Evolutionary conservation across 2,329 filamentous ascomycete genomes (phyloP).

Genomic region (Scedosporium dehoogii): DNA sequence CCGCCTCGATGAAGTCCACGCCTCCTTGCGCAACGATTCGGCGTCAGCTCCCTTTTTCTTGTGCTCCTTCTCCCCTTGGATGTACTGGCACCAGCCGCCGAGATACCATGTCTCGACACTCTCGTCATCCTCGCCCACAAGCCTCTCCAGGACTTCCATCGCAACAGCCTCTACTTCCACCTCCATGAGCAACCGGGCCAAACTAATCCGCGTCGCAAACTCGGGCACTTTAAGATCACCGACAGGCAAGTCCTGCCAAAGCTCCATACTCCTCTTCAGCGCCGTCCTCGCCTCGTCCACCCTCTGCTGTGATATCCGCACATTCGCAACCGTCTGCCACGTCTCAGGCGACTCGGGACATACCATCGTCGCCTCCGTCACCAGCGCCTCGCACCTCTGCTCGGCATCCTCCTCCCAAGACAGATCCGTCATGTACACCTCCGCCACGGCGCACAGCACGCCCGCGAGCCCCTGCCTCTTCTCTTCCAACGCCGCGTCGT

Average conservation of each 20-base stretch:
- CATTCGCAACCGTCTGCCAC: constrained; percentile 90
- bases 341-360: constrained; percentile 75
- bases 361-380: constrained; percentile 83
- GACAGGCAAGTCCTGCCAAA: constrained; percentile 74
- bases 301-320: constrained; percentile 80
- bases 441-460: constrained; percentile 85
- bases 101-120: constrained; percentile 97
- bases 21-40: constrained; percentile 43
- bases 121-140: constrained; percentile 81
- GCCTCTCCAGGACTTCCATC: constrained; percentile 70
- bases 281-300: constrained; percentile 72
- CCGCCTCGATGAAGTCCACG: constrained; percentile 65
- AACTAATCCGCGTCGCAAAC: constrained; percentile 74
- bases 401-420: constrained; percentile 91
- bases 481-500: constrained; percentile 41
- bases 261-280: constrained; percentile 64
- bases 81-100: constrained; percentile 84
- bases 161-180: constrained; percentile 78
- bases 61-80: constrained; percentile 57
- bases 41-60: constrained; percentile 19
- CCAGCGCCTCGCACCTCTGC: constrained; percentile 71
- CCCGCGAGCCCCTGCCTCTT: constrained; percentile 76
- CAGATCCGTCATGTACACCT: constrained; percentile 98
- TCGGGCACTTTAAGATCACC: constrained; percentile 67
- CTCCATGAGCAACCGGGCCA: constrained; percentile 82